These are phyloP conservation scores for Aureobasidium melanogenum DNA, from an alignment of 2,329 filamentous ascomycete species.

Conservation along the genomic window DNA sequence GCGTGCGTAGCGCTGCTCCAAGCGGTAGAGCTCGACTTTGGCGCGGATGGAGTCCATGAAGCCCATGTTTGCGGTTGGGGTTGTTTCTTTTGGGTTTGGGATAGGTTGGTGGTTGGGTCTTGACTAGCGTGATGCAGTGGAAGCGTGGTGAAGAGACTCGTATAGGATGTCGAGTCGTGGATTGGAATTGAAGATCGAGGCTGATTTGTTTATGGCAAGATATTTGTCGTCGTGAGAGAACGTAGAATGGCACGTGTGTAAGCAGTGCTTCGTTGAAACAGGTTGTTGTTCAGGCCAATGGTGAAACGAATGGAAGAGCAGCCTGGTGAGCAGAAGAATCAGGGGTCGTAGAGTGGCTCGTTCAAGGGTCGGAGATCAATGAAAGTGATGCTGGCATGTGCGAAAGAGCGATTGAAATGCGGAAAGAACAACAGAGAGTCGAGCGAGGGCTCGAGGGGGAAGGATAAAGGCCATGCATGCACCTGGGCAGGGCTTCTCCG, in stretches of 20 bases:
- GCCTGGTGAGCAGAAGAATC: not conserved
- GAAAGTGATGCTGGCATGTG: not conserved
- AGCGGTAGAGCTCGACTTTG: constrained; percentile 85
- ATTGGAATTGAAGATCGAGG: not conserved
- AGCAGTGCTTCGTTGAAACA: not conserved
- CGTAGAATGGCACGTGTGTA: not conserved
- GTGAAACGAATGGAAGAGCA: not conserved
- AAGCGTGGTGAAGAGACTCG: not conserved
- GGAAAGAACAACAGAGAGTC: not conserved
- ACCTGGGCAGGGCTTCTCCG: not conserved
- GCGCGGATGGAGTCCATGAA: constrained; percentile 67
- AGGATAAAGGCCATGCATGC: not conserved
- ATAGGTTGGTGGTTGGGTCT: not conserved
- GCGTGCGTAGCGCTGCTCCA: constrained; percentile 91
- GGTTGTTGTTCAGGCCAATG: not conserved
- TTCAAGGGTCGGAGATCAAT: not conserved
- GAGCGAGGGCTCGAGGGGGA: not conserved
- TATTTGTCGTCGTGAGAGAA: not conserved
- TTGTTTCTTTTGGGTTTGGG: not conserved
- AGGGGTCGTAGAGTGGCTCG: not conserved
- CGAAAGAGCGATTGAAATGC: not conserved
- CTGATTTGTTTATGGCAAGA: not conserved
- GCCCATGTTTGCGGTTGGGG: constrained; percentile 42
- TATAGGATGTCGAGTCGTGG: not conserved
- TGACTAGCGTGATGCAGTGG: not conserved